Base-by-base conservation (phyloP, 495 filamentous ascomycete genomes). In the Chaetomidium leptoderma region DNA sequence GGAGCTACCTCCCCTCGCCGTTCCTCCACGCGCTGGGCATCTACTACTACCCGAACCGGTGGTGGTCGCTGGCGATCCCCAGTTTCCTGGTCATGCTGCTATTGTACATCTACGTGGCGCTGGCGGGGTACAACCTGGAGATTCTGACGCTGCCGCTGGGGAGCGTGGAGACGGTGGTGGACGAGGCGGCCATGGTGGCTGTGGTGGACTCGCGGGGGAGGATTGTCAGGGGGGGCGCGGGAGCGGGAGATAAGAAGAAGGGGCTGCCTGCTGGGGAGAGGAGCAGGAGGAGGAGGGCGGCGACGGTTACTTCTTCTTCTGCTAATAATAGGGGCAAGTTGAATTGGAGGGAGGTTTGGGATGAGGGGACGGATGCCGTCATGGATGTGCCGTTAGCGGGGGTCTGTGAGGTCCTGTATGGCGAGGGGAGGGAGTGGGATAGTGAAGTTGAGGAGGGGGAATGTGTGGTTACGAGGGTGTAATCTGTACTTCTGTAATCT, bases 301-400 rank as follows among this genome's bases (percentile, higher is more conserved):
- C 73, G 10, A 53, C 21, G 6, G 23, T 21, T 13, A 19, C n/a
- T 16, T 1, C n/a, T 39, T 13, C 36, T 46, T 11, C 21, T 46
- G 43, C 19, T 3, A 72, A n/a, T n/a, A n/a, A n/a, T 75, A 23
- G 76, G 79, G 42, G 4, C 11, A 19, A 33, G 57, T 77, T 81
- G 40, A 79, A 88, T 66, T 98, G 93, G 93, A 82, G 76, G 63
- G 79, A 75, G 48, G 75, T 92, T 8, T 98, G 93, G 93, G 88
- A 82, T 67, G 84, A 89, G 61, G 91, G 95, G 30, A 99, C 95
- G 1, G 93, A 99, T 79, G 93, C 91, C 13, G 92, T 97, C 6
- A 89, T 97, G 89, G 93, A 99, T 79, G 84, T 99, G 19, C 93
- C 93, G 7, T 79, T 97, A 40, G 95, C 91, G 19, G 93, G 93